These are phyloP conservation scores for Postia placenta DNA, from an alignment of 768 basidiomycete species.

Conservation along the genomic window DNA sequence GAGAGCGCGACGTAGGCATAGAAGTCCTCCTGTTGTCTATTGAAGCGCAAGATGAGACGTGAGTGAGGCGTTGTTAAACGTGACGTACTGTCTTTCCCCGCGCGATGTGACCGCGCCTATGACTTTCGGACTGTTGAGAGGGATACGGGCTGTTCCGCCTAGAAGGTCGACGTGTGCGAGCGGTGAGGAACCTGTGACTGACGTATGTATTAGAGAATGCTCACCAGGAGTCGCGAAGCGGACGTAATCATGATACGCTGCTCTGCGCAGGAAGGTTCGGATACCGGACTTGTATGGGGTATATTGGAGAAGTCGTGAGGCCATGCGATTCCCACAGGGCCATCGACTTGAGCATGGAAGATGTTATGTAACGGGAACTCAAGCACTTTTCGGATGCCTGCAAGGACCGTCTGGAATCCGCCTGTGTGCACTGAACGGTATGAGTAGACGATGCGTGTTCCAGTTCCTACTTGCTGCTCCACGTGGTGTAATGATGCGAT, in stretches of 20 bases:
- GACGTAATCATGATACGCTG: constrained; percentile 65
- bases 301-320: constrained; percentile 8
- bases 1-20: constrained; percentile 72
- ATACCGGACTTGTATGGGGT: constrained; percentile 1
- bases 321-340: constrained; percentile 7
- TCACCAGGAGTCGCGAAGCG: constrained; percentile 43
- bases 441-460: too few relatives aligned
- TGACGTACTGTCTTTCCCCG: constrained; percentile 61
- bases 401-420: too few relatives aligned
- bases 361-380: too few relatives aligned
- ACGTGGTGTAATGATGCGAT: too few relatives aligned
- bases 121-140: constrained; percentile 69
- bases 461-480: too few relatives aligned
- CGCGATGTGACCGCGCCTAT: constrained; percentile 73
- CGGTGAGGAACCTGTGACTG: neutral
- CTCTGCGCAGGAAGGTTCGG: constrained; percentile 9
- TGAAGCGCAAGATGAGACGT: constrained; percentile 2
- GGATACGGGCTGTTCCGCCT: constrained; percentile 65
- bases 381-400: too few relatives aligned
- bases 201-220: constrained; percentile 26
- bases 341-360: constrained; percentile 5
- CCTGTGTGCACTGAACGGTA: too few relatives aligned
- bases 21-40: constrained; percentile 88
- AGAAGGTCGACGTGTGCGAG: neutral
- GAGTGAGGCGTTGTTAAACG: constrained; percentile 2